Evolutionary conservation across 2,329 filamentous ascomycete genomes (phyloP).

Genomic region (Fusarium miscanthi): DNA sequence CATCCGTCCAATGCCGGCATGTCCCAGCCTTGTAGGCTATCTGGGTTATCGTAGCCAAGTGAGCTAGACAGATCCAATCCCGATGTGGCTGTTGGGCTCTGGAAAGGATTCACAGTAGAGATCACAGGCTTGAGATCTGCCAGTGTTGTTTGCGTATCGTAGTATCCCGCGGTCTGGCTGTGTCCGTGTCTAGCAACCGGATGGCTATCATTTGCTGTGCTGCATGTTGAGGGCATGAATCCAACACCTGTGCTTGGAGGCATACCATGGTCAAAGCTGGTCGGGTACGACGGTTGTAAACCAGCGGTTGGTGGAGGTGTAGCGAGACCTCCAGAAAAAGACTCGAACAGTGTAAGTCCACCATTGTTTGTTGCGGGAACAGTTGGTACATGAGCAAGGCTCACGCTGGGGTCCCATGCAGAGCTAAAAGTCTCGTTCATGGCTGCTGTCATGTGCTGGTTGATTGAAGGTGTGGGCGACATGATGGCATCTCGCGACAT

Average conservation of each 20-base stretch:
- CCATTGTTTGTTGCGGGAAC: conserved; percentile 50
- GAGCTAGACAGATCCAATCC: conserved; percentile 49
- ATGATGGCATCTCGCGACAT: conserved; percentile 59
- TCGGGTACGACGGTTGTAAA: conserved; percentile 59
- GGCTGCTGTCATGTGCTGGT: conserved; percentile 63
- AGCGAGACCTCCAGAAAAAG: conserved; percentile 63
- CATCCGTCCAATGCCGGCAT: conserved; percentile 52
- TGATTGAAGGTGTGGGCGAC: conserved; percentile 62
- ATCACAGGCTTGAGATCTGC: conserved; percentile 51
- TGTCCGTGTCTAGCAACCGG: conserved; percentile 39
- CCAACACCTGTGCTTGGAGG: conserved; percentile 45
- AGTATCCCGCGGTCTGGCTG: conserved; percentile 46
- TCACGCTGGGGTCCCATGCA: conserved; percentile 56
- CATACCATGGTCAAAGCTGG: conserved; percentile 57
- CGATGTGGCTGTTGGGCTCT: conserved; percentile 41
- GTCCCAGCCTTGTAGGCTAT: conserved; percentile 53
- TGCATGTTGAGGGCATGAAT: conserved; percentile 48
- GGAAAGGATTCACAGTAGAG: conserved; percentile 47
- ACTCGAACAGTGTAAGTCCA: conserved; percentile 58
- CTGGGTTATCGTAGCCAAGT: conserved; percentile 51
- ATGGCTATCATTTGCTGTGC: conserved; percentile 44
- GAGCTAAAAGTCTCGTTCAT: conserved; percentile 69
- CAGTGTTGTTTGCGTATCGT: conserved; percentile 48
- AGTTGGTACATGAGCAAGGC: conserved; percentile 50
- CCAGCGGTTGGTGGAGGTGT: conserved; percentile 68